Conservation (phyloP, 1,284 basidiomycete species). For the Ganoderma lucidum region DNA sequence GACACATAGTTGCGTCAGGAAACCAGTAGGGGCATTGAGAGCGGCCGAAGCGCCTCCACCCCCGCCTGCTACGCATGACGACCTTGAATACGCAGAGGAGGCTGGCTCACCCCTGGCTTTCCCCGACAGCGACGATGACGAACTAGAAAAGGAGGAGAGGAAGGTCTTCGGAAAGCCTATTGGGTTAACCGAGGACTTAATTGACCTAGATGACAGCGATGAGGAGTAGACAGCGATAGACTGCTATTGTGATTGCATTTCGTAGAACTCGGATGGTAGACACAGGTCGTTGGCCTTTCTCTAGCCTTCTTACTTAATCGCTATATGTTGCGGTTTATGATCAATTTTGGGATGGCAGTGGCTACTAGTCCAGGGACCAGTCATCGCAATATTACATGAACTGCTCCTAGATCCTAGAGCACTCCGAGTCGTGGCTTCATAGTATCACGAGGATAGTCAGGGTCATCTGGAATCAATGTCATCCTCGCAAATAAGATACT, state of each 20-base stretch:
- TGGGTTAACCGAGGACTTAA: slow-evolving; percentile 25
- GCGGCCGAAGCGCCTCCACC: neutral
- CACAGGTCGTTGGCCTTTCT: neutral
- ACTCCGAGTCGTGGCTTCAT: no score
- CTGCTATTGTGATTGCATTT: neutral
- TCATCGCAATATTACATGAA: no score
- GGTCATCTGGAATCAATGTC: no score
- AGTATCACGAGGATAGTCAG: no score
- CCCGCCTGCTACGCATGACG: slow-evolving; percentile 17
- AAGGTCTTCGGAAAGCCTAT: slow-evolving; percentile 33
- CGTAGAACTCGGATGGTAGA: neutral
- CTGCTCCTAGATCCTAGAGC: no score
- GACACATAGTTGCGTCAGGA: slow-evolving; percentile 41
- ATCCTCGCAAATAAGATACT: no score
- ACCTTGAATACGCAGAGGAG: slow-evolving; percentile 23
- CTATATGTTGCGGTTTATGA: neutral
- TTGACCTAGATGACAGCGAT: slow-evolving; percentile 43
- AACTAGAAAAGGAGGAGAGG: slow-evolving; percentile 31
- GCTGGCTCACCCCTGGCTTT: slow-evolving; percentile 25
- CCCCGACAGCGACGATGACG: slow-evolving; percentile 35
- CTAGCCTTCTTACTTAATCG: neutral
- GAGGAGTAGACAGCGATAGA: slow-evolving; percentile 21
- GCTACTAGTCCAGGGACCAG: no score
- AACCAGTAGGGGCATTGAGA: slow-evolving; percentile 22
- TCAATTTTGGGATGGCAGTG: no score